Base-by-base conservation (phyloP, 2,329 filamentous ascomycete species). In the Trichocomaceae sp. region DNA sequence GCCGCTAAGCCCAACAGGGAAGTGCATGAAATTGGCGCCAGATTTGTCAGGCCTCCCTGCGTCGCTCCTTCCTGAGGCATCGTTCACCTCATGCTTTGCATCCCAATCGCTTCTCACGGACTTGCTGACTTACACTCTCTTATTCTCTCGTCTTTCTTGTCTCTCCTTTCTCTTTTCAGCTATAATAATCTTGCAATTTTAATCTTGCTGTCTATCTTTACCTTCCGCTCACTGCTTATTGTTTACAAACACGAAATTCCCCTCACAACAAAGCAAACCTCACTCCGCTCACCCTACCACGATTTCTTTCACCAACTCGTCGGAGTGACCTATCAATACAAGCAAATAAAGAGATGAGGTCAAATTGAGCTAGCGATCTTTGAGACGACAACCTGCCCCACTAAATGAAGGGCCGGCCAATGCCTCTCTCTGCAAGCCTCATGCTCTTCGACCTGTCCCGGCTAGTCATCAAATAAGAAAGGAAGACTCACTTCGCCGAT, bases 401-500 rank as follows among this genome's bases (percentile, higher is more conserved):
- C 26, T 26, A 54, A 33, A 23, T 35, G 17, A 41, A 55, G 44
- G 45, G 29, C 26, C 44, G 20, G 42, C 50, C 46, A 44, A 56
- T 56, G 54, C 50, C 54, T 51, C 42, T 29, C 13, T 33, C 42
- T 47, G 46, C 39, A 39, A 41, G 33, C 22, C 20, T 47, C 44
- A 7, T 45, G 33, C 33, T 52, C 41, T 29, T 49, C 37, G n/a
- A 47, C 37, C 39, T 56, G 39, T 39, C 50, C 54, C 33, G 45
- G 50, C 54, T 45, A n/a, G n/a, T n/a, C n/a, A 47, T 49, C 49
- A 31, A 52, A 50, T 22, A 48, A 56, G 33, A n/a, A 26, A 61
- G 57, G 52, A 48, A 23, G 52, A 46, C 57, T 52, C 52, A 57
- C 54, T n/a, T 52, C 52, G 54, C 63, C 62, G 64, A 66, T 63